Percentiles rank a stretch among this genome's conserved stretches.
These are phyloP conservation scores for Carex cristatella DNA, from an alignment of 176 grass and related monocot genomes.

Conservation along the genomic window DNA sequence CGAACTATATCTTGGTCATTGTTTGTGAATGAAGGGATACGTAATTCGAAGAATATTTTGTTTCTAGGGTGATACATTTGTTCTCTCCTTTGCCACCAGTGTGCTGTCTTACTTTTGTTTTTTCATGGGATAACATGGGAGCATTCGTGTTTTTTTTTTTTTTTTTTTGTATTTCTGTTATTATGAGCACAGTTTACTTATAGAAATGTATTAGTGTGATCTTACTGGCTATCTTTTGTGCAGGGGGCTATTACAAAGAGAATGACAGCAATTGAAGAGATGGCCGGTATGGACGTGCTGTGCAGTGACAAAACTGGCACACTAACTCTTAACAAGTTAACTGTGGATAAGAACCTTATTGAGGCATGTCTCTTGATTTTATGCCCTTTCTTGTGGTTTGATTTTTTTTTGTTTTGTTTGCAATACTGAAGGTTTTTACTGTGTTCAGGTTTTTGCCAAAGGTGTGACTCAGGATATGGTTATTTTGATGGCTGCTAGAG, in stretches of 20 bases:
- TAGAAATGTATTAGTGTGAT: neutral
- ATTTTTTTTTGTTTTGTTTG: neutral
- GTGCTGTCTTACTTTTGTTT: neutral
- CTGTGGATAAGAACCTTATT: constrained; percentile 77
- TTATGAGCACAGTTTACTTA: constrained; percentile 4
- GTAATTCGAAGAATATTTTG: neutral
- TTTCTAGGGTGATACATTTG: neutral
- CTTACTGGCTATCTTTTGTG: constrained; percentile 21
- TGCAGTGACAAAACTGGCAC: constrained; percentile 94
- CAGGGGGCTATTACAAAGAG: constrained; percentile 93
- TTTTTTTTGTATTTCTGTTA: neutral
- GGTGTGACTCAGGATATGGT: constrained; percentile 58
- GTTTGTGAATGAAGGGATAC: neutral
- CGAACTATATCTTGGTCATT: neutral
- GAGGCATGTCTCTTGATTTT: constrained; percentile 34
- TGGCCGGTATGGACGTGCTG: constrained; percentile 94
- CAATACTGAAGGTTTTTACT: neutral
- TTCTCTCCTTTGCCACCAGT: neutral
- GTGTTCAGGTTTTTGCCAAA: constrained; percentile 64
- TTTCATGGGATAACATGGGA: neutral
- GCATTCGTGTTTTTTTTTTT: neutral
- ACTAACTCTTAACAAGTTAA: constrained; percentile 86
- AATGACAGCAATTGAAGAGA: constrained; percentile 98
- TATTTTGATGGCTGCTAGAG: constrained; percentile 82
- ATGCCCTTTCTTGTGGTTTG: neutral